phyloP scores from a whole-genome alignment of 1,284 basidiomycete species.

The Sanghuangporus baumii region DNA sequence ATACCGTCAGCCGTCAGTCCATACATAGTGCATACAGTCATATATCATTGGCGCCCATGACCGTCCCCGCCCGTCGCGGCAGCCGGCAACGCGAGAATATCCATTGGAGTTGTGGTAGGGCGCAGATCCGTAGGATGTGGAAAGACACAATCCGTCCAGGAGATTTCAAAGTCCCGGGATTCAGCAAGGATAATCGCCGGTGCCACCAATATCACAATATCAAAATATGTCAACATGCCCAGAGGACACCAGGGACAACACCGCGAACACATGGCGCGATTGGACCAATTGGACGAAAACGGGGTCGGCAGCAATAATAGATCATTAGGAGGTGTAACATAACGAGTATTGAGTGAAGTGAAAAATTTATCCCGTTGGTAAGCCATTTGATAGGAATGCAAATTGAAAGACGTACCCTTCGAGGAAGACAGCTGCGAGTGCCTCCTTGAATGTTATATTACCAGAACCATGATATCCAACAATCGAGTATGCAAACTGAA shows the following conservation, averaged over 20 bases:
- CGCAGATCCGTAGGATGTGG: background rate
- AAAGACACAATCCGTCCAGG: background rate
- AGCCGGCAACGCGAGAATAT: background rate
- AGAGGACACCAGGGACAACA: background rate
- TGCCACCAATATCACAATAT: background rate
- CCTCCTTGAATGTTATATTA: slow-evolving; percentile 72
- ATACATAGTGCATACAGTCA: background rate
- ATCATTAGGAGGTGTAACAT: background rate
- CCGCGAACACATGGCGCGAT: background rate
- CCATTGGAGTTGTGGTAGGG: background rate
- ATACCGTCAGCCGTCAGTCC: background rate
- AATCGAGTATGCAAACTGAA: slow-evolving; percentile 80
- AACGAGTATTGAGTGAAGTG: background rate
- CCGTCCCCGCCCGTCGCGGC: background rate
- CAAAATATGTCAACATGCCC: background rate
- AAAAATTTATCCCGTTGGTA: background rate
- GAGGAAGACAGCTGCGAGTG: slow-evolving; percentile 83
- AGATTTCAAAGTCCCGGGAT: background rate
- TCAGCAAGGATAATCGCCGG: background rate
- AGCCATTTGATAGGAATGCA: background rate
- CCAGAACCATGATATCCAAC: slow-evolving; percentile 82
- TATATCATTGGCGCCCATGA: background rate
- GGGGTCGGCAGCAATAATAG: background rate
- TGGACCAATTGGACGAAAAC: background rate
- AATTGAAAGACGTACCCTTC: slow-evolving; percentile 57